These are phyloP conservation scores for Lodderomyces elongisporus DNA, from an alignment of 1,139 yeast genomes.

Conservation along the genomic window DNA sequence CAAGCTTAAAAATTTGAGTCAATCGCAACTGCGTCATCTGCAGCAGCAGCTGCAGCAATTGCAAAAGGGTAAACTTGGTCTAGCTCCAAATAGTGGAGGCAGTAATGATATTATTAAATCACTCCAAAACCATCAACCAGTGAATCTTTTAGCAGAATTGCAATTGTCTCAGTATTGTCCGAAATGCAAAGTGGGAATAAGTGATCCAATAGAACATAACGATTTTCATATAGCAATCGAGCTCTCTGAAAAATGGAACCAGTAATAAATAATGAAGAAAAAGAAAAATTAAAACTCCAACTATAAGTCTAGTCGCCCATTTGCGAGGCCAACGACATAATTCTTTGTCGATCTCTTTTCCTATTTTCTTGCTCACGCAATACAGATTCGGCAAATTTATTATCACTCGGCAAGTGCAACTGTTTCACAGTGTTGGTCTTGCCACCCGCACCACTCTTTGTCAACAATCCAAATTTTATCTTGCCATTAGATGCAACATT, in stretches of 20 bases:
- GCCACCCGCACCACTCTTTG: slow-evolving; percentile 49
- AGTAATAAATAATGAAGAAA: slow-evolving; percentile 1
- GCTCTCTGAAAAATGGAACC: slow-evolving; percentile 26
- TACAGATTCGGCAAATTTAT: slow-evolving; percentile 41
- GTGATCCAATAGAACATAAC: slow-evolving; percentile 35
- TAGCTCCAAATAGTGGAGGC: not conserved
- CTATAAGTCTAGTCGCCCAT: slow-evolving; percentile 25
- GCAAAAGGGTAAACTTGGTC: too few relatives aligned
- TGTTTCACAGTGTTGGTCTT: slow-evolving; percentile 42
- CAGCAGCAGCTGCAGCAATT: not conserved
- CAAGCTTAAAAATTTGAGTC: too few relatives aligned
- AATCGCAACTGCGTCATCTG: too few relatives aligned
- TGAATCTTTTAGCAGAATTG: slow-evolving; percentile 14
- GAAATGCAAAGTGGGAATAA: slow-evolving; percentile 20
- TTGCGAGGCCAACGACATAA: slow-evolving; percentile 38
- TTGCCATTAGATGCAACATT: not conserved
- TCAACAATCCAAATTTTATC: slow-evolving; percentile 49
- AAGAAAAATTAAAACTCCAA: too few relatives aligned
- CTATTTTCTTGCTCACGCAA: slow-evolving; percentile 29
- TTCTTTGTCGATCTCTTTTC: slow-evolving; percentile 33
- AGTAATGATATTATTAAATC: slow-evolving; percentile 19
- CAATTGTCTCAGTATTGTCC: slow-evolving; percentile 20
- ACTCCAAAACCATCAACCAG: slow-evolving; percentile 12
- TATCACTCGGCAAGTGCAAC: slow-evolving; percentile 45
- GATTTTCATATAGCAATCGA: slow-evolving; percentile 40